Percentiles rank a stretch among this genome's conserved stretches.
Conservation (phyloP, 768 basidiomycete species). For the Dacryopinax primogenitus region DNA sequence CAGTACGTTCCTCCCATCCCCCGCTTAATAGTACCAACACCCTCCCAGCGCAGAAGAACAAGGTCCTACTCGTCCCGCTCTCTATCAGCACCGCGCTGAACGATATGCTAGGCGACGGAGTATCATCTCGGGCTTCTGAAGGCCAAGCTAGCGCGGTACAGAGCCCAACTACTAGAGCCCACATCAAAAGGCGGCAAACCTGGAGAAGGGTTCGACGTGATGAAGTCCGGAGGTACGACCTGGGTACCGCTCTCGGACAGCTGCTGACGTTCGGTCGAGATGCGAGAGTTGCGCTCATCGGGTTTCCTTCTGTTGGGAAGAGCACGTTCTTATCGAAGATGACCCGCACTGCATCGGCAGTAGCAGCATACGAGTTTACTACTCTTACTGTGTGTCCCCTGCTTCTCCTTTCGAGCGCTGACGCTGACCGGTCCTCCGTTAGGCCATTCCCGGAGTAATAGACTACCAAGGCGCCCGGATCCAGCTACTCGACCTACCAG, state of each 20-base stretch:
- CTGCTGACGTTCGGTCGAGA: constrained; percentile 32
- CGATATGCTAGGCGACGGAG: constrained; percentile 59
- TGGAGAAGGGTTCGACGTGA: constrained; percentile 81
- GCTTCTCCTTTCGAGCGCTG: not conserved
- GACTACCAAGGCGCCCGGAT: constrained; percentile 91
- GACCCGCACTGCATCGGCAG: constrained; percentile 78
- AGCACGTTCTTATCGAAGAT: constrained; percentile 85
- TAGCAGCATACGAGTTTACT: constrained; percentile 92
- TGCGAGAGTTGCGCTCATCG: constrained; percentile 81
- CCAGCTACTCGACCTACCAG: constrained; percentile 87
- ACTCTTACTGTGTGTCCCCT: constrained; percentile 55
- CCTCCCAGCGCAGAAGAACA: constrained; percentile 80
- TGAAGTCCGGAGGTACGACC: constrained; percentile 47
- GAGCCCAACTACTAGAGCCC: constrained; percentile 90
- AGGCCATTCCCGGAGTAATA: constrained; percentile 95
- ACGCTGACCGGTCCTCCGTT: not conserved
- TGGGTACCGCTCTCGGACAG: not conserved
- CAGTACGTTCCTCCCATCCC: constrained; percentile 43
- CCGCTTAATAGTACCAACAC: constrained; percentile 7
- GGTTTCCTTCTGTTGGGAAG: constrained; percentile 95
- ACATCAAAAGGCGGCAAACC: constrained; percentile 58
- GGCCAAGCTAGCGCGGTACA: constrained; percentile 87
- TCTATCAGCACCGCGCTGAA: constrained; percentile 1
- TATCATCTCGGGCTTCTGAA: constrained; percentile 89
- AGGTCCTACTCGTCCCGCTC: constrained; percentile 44